Percentiles rank a stretch among this genome's conserved stretches.
Evolutionary conservation across 2,329 filamentous ascomycete genomes (phyloP).

Genomic region (Colletotrichum chlorophyti): DNA sequence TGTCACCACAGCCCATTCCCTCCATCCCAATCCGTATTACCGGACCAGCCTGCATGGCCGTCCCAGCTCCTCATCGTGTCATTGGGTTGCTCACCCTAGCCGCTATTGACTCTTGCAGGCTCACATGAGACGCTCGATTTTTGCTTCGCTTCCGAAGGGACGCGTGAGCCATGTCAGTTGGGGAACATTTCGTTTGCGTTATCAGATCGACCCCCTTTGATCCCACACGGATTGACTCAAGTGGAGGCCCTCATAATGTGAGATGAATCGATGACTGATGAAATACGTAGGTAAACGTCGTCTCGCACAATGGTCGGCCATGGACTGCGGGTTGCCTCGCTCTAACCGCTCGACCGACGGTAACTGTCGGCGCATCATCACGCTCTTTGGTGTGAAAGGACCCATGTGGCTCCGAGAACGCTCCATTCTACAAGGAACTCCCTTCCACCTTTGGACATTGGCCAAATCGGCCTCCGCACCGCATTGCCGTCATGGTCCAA

Average conservation of each 20-base stretch:
- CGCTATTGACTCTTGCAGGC: background rate
- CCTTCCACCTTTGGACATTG: constrained; percentile 1
- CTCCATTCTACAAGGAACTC: constrained; percentile 2
- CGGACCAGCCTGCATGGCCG: background rate
- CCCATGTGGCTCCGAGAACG: background rate
- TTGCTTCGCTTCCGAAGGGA: background rate
- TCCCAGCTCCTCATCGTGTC: constrained; percentile 3
- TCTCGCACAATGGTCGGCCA: too few relatives aligned
- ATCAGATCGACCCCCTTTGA: constrained; percentile 23
- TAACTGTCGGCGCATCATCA: constrained; percentile 6
- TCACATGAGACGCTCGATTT: constrained; percentile 4
- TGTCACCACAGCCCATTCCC: constrained; percentile 13
- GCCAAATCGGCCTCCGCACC: constrained; percentile 1
- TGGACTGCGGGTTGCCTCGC: too few relatives aligned
- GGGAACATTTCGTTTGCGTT: background rate
- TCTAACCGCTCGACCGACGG: background rate
- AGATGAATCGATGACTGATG: background rate
- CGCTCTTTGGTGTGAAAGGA: too few relatives aligned
- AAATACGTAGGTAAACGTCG: too few relatives aligned
- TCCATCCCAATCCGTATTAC: constrained; percentile 7
- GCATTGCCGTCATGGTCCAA: background rate
- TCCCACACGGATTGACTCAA: constrained; percentile 1
- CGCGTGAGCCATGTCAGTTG: background rate
- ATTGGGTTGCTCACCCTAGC: background rate
- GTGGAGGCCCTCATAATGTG: constrained; percentile 13